Evolutionary conservation across 169 alveolate species (phyloP), one percentile per base, ranked within the genome.

Genomic region (Cryptosporidium bovis): DNA sequence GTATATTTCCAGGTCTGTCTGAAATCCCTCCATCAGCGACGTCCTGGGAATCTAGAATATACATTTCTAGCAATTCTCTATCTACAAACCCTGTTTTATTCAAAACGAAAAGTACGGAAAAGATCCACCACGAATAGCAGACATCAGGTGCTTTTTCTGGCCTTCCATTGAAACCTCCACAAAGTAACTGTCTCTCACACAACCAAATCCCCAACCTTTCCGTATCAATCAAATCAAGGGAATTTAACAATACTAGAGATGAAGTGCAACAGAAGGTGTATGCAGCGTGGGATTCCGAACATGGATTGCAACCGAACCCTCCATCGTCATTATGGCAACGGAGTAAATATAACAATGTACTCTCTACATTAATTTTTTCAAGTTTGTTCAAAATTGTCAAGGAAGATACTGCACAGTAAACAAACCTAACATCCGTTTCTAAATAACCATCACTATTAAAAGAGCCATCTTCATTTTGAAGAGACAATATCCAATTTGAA

Each of bases 121-220:
- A 93, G 44, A 96, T 96, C 99, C 99, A 97, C 99, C 99, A 97
- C 31, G 99, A 95, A 90, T 97, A 97, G 82, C 99, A 97, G 8
- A 97, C 98, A 87, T 97, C 99, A 6, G 99, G 97, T 46, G 96
- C 91, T 93, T 97, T 97, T 90, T 97, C 99, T 31, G 99, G 98
- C 66, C 99, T 94, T 31, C 99, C 99, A 92, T 97, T 97, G 71
- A 96, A 96, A 40, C 99, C 99, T 27, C 99, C 99, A 82, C 95
- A 91, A 44, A 87, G 91, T 40, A 98, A 96, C 90, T 97, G 96
- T 66, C 99, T 92, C 48, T 96, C 95, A 66, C 96, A 91, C 20
- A 97, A 85, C 99, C 99, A 97, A 67, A 60, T 40, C 3, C 77
- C 46, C 27, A 94, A 65, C 48, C 91, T 91, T 51, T 93, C 95